Base-by-base conservation (phyloP, 495 filamentous ascomycete species). In the Choiromyces venosus region DNA sequence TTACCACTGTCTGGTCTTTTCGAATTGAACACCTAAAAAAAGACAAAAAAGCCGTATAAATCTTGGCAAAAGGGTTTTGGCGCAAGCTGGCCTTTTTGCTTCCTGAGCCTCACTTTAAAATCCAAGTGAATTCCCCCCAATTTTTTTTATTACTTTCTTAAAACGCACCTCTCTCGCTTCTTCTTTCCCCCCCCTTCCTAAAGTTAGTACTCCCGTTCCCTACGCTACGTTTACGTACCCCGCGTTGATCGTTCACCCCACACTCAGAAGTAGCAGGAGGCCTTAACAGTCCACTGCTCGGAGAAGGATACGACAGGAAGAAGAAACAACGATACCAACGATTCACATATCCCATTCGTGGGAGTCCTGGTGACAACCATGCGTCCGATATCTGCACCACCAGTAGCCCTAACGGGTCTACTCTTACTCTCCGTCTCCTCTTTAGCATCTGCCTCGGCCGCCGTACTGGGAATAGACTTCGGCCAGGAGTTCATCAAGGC, bases 401-500 rank as follows among this genome's bases (percentile, higher is more conserved):
- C 75, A 70, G 70, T 70, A 42, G 75, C 75, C 74, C 66, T 77
- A 61, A 70, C 75, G 29, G 75, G 75, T 35, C 78, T 87, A 33
- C 85, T 89, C 72, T 80, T 90, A 65, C 81, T 89, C 72, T 83
- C 88, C 66, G 86, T 91, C 71, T 83, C 86, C n/a, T 83, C 85
- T 65, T 85, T 86, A 80, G 89, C 88, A 40, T 84, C 84, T n/a
- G 86, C 86, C 67, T 85, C 86, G 39, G 87, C 91, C 52, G 91
- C 91, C 64, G 93, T 99, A 65, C 85, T 99, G 29, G 95, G 95
- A 46, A 86, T 99, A 76, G 95, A 99, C 84, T 86, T 99, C 18
- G 95, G 95, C 68, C 97, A 96, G 65, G 93, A 96, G 84, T 97
- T 97, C 83, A 90, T 99, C 82, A 99, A 98, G 86, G 94, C 94